Evolutionary conservation across 2,329 filamentous ascomycete species (phyloP), one percentile per base, ranked within the genome.

Genomic region (Sporothrix curviconia): DNA sequence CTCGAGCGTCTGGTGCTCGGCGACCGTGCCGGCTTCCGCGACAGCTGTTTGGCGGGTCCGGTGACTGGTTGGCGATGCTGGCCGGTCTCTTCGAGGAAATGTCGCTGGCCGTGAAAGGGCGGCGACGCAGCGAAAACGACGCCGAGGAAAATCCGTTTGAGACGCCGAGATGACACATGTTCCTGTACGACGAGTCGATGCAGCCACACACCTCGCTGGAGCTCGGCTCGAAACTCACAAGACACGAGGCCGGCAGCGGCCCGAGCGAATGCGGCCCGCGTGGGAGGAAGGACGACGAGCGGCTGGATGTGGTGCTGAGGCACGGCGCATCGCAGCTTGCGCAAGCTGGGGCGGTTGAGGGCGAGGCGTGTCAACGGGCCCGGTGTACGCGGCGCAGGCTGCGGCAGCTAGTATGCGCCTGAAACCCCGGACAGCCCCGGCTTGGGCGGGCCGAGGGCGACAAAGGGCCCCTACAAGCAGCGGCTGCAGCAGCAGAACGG

Each of bases 271-370:
- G 75, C 76, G 19, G n/a, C 79, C 86, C 3, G 89, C 84, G 1
- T 99, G 94, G 94, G 85, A 92, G 64, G 94, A 99, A 92, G 71
- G 94, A 99, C 66, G 94, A 99, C 68, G 94, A 97, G 68, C 82
- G 89, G 55, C 76, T 96, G 61, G 82, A 84, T 7, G 80, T 99
- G 50, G 97, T 92, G 14, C 79, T 99, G 39, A n/a, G n/a, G 87
- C 90, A 3, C 81, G 83, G 25, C 84, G 86, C n/a, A 44, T 82
- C 84, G 49, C 82, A 89, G 62, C 71, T n/a, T 96, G 68, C 83
- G 92, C 63, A 97, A 97, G 72, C 77, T 99, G 61, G 82, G 94
- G 60, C 77, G 85, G 52, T 84, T 2, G 90, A 92, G 67, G 82
- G 81, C 1, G 94, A 99, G 66, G 94, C 69, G 69, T 95, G 11